Evolutionary conservation across 73 alveolate genomes (phyloP).

Genomic region (Urostyla sp.): DNA sequence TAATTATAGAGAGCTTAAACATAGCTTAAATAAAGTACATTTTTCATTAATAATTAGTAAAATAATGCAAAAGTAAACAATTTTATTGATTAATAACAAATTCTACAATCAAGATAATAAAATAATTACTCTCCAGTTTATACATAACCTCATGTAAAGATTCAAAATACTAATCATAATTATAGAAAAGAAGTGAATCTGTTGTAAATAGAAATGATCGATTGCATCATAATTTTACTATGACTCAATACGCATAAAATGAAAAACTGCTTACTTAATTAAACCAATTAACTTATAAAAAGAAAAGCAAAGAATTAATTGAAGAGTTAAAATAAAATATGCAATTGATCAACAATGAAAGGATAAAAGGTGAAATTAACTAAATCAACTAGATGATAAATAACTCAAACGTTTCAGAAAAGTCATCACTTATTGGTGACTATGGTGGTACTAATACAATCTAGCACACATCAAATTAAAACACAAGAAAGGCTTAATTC

Average conservation of each 20-base stretch:
- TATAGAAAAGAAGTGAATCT: constrained; percentile 47
- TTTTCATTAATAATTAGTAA: not conserved
- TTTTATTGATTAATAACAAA: not conserved
- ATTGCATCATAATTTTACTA: not conserved
- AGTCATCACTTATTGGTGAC: constrained; percentile 22
- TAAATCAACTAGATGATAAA: constrained; percentile 1
- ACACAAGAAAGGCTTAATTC: constrained; percentile 25
- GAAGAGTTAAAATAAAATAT: constrained; percentile 14
- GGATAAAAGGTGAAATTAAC: not conserved
- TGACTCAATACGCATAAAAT: not conserved
- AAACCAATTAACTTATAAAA: constrained; percentile 3
- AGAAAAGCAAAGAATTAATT: not conserved
- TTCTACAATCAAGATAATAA: not conserved
- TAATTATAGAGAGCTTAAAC: constrained; percentile 16
- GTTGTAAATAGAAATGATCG: not conserved
- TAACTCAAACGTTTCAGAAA: constrained; percentile 35
- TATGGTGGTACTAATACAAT: constrained; percentile 43
- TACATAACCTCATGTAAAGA: constrained; percentile 4
- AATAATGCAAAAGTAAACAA: constrained; percentile 6
- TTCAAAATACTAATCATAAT: not conserved
- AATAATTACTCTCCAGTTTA: constrained; percentile 31
- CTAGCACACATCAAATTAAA: not conserved
- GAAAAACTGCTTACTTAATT: not conserved
- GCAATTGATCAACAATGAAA: constrained; percentile 5
- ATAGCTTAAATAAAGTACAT: not conserved